Evolutionary conservation across 768 basidiomycete species (phyloP).

Genomic region (Myochromella boudieri): DNA sequence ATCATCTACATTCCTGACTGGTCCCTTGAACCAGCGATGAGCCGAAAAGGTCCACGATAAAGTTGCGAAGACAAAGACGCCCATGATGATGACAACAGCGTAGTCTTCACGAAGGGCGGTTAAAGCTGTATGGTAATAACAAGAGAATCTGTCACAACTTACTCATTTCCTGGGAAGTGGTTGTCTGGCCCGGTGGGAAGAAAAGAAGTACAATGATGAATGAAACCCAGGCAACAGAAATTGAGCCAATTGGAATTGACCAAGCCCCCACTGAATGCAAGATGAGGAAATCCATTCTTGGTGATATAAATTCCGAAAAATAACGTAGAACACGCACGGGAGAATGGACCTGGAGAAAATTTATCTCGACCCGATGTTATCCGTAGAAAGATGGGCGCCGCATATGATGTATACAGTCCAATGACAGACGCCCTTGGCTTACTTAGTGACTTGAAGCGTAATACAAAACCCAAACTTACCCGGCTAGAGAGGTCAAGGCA

Average conservation of each 20-base stretch:
- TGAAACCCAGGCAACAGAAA: conserved; percentile 66
- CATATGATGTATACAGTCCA: conserved; percentile 68
- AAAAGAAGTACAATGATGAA: conserved; percentile 61
- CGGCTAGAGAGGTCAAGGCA: conserved; percentile 65
- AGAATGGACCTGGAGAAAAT: conserved; percentile 59
- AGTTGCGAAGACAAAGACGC: conserved; percentile 64
- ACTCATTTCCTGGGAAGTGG: conserved; percentile 56
- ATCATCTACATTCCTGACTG: neutral
- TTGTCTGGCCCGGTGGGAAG: conserved; percentile 38
- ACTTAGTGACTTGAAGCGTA: neutral
- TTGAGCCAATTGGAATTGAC: conserved; percentile 55
- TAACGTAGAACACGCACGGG: conserved; percentile 13
- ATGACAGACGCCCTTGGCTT: conserved; percentile 63
- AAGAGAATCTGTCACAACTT: conserved; percentile 21
- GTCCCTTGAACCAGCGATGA: conserved; percentile 59
- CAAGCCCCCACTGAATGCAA: conserved; percentile 47
- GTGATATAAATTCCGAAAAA: neutral
- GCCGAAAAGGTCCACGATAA: conserved; percentile 68
- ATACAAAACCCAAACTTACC: conserved; percentile 36
- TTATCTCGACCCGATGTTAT: conserved; percentile 66
- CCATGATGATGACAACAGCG: conserved; percentile 62
- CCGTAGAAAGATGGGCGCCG: conserved; percentile 66
- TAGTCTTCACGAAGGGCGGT: conserved; percentile 48
- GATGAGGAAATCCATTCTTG: neutral
- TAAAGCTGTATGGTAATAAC: neutral